Percentiles rank a stretch among this genome's conserved stretches.
These are phyloP conservation scores for Globisporangium okanoganense DNA, from an alignment of 352 stramenopile species.

Conservation along the genomic window DNA sequence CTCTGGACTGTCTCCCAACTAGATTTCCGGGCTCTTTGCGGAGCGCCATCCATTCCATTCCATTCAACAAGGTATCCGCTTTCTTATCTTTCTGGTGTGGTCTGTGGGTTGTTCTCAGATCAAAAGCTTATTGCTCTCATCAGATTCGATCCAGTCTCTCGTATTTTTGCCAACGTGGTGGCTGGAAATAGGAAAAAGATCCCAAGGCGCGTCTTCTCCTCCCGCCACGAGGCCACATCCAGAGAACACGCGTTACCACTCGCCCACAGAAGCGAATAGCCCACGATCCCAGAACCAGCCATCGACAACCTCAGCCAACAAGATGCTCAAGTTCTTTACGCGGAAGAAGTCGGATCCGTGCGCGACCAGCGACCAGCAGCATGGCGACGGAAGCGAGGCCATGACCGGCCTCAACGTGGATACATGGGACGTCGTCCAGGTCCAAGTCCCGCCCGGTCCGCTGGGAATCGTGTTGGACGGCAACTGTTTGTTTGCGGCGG, in stretches of 20 bases:
- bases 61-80: background rate
- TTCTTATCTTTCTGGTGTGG: too few species aligned
- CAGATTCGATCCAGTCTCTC: too few species aligned
- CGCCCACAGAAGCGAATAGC: background rate
- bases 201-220: background rate
- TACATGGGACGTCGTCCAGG: conserved; percentile 33
- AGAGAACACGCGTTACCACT: background rate
- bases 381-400: background rate
- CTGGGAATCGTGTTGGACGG: conserved; percentile 63
- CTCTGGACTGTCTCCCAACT: background rate
- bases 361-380: background rate
- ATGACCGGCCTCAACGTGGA: background rate
- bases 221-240: background rate
- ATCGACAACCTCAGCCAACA: background rate
- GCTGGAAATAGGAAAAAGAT: background rate
- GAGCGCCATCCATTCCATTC: conserved; percentile 4
- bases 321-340: conserved; percentile 11
- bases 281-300: background rate
- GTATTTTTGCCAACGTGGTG: background rate
- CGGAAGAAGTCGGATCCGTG: conserved; percentile 1
- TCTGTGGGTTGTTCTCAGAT: background rate
- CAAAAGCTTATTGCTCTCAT: too few species aligned
- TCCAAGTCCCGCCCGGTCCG: conserved; percentile 44
- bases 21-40: background rate
- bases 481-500: conserved; percentile 25